phyloP scores from a whole-genome alignment of 352 stramenopile species.

The Phytophthora fragariae region DNA sequence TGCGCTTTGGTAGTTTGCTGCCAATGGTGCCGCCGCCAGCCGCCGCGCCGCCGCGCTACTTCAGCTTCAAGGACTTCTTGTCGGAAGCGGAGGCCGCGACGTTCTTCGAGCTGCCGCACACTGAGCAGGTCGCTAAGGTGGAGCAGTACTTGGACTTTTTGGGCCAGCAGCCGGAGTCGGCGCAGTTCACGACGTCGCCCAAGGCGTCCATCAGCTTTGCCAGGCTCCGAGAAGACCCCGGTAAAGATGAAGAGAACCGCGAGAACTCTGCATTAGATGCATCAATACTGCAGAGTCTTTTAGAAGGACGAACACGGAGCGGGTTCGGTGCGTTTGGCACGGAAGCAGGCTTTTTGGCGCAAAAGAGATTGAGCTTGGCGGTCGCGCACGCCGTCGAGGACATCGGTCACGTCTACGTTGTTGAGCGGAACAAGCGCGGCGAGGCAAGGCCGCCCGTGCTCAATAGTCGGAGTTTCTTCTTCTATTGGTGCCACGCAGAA shows the following conservation, averaged over 20 bases:
- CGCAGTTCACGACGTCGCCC: slow-evolving; percentile 62
- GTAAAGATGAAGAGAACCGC: not conserved
- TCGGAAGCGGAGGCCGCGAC: slow-evolving; percentile 45
- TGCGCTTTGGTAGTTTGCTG: slow-evolving; percentile 23
- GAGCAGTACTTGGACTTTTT: slow-evolving; percentile 74
- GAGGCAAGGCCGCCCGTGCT: slow-evolving; percentile 54
- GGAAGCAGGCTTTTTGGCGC: slow-evolving; percentile 60
- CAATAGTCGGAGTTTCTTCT: slow-evolving; percentile 87
- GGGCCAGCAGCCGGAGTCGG: slow-evolving; percentile 46
- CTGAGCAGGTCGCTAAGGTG: slow-evolving; percentile 64
- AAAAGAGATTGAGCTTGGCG: slow-evolving; percentile 70
- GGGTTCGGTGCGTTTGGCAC: slow-evolving; percentile 82
- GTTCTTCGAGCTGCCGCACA: slow-evolving; percentile 66
- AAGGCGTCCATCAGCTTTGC: slow-evolving; percentile 67
- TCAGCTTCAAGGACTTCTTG: slow-evolving; percentile 75
- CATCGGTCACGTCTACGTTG: slow-evolving; percentile 75
- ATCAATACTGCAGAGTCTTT: slow-evolving; percentile 40
- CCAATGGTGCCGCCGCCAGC: not conserved
- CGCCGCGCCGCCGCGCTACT: slow-evolving; percentile 41
- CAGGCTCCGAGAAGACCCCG: slow-evolving; percentile 8
- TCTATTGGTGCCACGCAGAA: slow-evolving; percentile 89
- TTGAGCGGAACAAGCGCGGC: slow-evolving; percentile 65
- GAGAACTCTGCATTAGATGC: slow-evolving; percentile 14
- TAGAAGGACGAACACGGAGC: slow-evolving; percentile 59
- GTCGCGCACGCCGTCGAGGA: slow-evolving; percentile 59